These are phyloP conservation scores for Myxozyma geophila DNA, from an alignment of 805 yeast genomes.

Conservation along the genomic window DNA sequence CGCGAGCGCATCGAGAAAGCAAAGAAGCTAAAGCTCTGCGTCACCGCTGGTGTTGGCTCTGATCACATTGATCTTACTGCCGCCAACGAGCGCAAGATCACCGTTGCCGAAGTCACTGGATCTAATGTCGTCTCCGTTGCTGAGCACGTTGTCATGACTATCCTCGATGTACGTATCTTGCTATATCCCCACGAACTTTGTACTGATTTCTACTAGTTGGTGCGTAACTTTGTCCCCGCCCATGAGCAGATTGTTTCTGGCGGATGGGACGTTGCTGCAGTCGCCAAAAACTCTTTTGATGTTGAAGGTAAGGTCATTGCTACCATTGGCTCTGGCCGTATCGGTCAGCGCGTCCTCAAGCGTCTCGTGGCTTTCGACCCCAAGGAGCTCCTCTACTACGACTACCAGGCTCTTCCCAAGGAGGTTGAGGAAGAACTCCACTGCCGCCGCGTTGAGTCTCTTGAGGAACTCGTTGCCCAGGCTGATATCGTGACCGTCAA, in stretches of 20 bases:
- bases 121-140: conserved; percentile 81
- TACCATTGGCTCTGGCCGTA: conserved; percentile 84
- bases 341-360: conserved; percentile 75
- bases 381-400: conserved; percentile 72
- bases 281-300: conserved; percentile 74
- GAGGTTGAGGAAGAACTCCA: conserved; percentile 63
- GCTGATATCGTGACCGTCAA: conserved; percentile 78
- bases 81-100: conserved; percentile 63
- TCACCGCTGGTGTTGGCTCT: conserved; percentile 86
- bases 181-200: neutral
- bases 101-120: conserved; percentile 81
- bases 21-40: conserved; percentile 67
- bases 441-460: conserved; percentile 65
- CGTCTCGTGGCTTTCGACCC: conserved; percentile 75
- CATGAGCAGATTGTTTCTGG: conserved; percentile 67
- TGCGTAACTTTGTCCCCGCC: conserved; percentile 79
- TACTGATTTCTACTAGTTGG: conserved; percentile 45
- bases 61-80: conserved; percentile 78
- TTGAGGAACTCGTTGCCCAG: conserved; percentile 61
- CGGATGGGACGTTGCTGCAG: conserved; percentile 77
- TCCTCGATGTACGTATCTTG: conserved; percentile 50
- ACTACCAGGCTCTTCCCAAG: conserved; percentile 68
- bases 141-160: conserved; percentile 78
- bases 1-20: conserved; percentile 70
- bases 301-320: conserved; percentile 75